phyloP scores from a whole-genome alignment of 2,329 filamentous ascomycete species.

The Beauveria asiatica region DNA sequence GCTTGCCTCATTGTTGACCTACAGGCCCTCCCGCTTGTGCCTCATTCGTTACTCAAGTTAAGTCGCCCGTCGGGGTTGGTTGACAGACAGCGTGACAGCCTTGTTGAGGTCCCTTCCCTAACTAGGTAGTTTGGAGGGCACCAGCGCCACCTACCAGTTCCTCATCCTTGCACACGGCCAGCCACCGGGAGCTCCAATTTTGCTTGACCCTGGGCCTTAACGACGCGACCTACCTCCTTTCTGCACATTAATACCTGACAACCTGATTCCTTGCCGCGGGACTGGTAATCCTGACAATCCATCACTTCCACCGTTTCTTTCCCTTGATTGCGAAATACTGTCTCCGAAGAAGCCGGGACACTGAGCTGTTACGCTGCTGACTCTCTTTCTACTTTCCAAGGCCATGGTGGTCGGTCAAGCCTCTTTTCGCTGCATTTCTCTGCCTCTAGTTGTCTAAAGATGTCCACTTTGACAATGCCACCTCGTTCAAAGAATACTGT shows the following conservation, averaged over 20 bases:
- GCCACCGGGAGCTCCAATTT: constrained; percentile 11
- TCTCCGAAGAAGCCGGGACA: background rate
- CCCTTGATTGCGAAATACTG: background rate
- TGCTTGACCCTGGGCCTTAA: constrained; percentile 7
- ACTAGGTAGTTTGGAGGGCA: background rate
- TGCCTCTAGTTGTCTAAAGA: background rate
- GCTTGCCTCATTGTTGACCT: background rate
- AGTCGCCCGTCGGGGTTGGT: background rate
- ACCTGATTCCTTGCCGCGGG: background rate
- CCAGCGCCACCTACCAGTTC: background rate
- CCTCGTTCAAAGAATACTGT: constrained; percentile 5
- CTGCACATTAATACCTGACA: background rate
- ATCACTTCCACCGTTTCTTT: background rate
- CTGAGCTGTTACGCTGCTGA: background rate
- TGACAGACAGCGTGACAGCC: background rate
- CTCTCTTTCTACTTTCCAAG: background rate
- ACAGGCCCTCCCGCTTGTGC: background rate
- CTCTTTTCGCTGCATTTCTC: background rate
- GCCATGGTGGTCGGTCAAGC: background rate
- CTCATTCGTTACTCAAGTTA: constrained; percentile 1
- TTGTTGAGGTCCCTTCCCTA: background rate
- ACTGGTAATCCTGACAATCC: background rate
- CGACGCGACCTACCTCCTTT: constrained; percentile 7
- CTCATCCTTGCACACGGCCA: constrained; percentile 6
- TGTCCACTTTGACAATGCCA: constrained; percentile 3